Evolutionary conservation across 805 yeast species (phyloP).

Genomic region (Candida fluviatilis): DNA sequence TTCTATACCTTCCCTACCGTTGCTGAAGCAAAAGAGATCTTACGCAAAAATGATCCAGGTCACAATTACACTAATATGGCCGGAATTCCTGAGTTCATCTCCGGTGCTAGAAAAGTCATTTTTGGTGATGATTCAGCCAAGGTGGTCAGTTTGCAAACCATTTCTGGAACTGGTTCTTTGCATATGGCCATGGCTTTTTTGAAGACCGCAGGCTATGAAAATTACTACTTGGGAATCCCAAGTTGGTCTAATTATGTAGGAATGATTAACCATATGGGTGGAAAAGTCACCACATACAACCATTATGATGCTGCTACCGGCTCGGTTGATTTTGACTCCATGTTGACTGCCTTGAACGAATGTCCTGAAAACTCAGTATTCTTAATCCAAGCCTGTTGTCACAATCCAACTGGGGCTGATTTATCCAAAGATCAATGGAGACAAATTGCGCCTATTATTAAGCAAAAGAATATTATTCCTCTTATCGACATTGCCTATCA

Average conservation of each 20-base stretch:
- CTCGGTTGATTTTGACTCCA: conserved; percentile 25
- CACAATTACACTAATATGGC: conserved; percentile 41
- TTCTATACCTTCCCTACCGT: conserved; percentile 38
- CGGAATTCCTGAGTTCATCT: conserved; percentile 36
- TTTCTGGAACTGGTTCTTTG: conserved; percentile 41
- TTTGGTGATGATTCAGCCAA: conserved; percentile 29
- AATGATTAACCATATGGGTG: conserved; percentile 30
- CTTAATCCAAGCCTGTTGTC: conserved; percentile 41
- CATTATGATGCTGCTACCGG: conserved; percentile 29
- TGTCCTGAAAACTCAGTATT: conserved; percentile 33
- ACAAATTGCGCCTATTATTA: conserved; percentile 21
- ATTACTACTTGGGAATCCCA: conserved; percentile 35
- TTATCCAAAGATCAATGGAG: conserved; percentile 34
- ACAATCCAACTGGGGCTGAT: conserved; percentile 44
- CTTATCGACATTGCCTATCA: conserved; percentile 41
- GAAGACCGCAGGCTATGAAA: conserved; percentile 16
- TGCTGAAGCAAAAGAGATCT: conserved; percentile 28
- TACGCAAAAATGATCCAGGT: conserved; percentile 35
- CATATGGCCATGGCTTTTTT: conserved; percentile 34
- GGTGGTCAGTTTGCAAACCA: conserved; percentile 34
- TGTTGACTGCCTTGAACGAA: conserved; percentile 20
- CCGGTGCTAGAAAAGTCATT: conserved; percentile 30
- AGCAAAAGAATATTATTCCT: conserved; percentile 22
- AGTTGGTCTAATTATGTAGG: conserved; percentile 38
- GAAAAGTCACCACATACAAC: conserved; percentile 20